phyloP scores from a whole-genome alignment of 1,284 basidiomycete genomes.

The Cryptococcus hybrid region DNA sequence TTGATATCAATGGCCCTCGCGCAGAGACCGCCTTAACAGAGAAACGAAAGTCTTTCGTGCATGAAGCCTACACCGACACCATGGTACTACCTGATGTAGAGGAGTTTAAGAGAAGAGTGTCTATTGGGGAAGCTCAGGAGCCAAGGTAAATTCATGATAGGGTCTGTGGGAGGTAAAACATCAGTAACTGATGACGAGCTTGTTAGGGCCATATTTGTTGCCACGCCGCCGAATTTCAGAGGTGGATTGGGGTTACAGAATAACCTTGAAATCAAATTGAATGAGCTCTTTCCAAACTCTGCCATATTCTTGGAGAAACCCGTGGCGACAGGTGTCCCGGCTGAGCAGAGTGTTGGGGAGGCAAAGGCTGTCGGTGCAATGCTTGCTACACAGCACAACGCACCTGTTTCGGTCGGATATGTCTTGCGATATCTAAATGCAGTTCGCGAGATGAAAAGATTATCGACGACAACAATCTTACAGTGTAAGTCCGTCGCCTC shows the following conservation, averaged over 20 bases:
- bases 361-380: conserved; percentile 62
- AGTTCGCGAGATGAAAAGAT: conserved; percentile 57
- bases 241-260: conserved; percentile 68
- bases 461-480: conserved; percentile 55
- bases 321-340: conserved; percentile 52
- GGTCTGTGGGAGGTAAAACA: neutral
- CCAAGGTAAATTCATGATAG: conserved; percentile 49
- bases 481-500: conserved; percentile 37
- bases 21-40: conserved; percentile 73
- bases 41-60: conserved; percentile 81
- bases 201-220: conserved; percentile 71
- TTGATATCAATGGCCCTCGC: conserved; percentile 81
- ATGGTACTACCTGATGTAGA: conserved; percentile 77
- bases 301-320: conserved; percentile 87
- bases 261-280: conserved; percentile 84
- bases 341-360: conserved; percentile 47
- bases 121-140: conserved; percentile 47
- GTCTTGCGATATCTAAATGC: conserved; percentile 50
- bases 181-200: neutral
- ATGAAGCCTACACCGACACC: conserved; percentile 82
- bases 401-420: conserved; percentile 77
- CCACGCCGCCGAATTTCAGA: conserved; percentile 88
- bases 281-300: conserved; percentile 80
- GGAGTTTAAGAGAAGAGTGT: conserved; percentile 58
- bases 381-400: conserved; percentile 58